Evolutionary conservation across 257 asterid genomes (phyloP).

Genomic region (Lycium ferocissimum): DNA sequence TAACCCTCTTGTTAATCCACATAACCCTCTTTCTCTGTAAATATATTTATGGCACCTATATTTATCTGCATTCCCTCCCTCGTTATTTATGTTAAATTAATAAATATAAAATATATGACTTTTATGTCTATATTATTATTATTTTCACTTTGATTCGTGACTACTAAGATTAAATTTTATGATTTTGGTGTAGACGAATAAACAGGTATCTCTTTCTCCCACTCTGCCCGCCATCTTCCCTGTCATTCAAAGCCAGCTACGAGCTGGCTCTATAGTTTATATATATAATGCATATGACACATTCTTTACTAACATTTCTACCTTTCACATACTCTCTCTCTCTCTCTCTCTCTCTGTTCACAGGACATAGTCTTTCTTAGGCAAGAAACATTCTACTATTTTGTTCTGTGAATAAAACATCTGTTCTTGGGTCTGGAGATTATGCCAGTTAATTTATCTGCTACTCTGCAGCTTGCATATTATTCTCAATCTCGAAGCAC

Average conservation of each 20-base stretch:
- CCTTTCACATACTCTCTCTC: constrained; percentile 43
- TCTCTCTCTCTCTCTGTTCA: constrained; percentile 35
- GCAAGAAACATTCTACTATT: constrained; percentile 32
- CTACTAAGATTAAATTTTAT: background rate
- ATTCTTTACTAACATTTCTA: constrained; percentile 52
- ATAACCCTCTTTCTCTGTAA: constrained; percentile 6
- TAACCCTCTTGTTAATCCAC: constrained; percentile 40
- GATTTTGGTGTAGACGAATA: constrained; percentile 14
- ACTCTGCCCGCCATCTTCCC: constrained; percentile 28
- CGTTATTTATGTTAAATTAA: constrained; percentile 32
- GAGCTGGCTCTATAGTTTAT: constrained; percentile 11
- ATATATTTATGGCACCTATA: too few species aligned
- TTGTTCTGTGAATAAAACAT: constrained; percentile 37
- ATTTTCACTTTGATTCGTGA: constrained; percentile 45
- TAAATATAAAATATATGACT: constrained; percentile 26
- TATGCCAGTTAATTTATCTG: constrained; percentile 29
- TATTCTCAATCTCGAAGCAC: constrained; percentile 30
- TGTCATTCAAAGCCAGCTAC: constrained; percentile 25
- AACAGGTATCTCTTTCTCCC: constrained; percentile 24
- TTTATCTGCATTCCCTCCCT: background rate
- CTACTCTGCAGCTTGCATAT: constrained; percentile 30
- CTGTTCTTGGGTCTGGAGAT: constrained; percentile 45
- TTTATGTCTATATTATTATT: constrained; percentile 43
- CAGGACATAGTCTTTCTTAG: constrained; percentile 34
- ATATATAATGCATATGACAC: constrained; percentile 38